Evolutionary conservation across 2,329 filamentous ascomycete genomes (phyloP).

Genomic region (Neonectria neomacrospora): DNA sequence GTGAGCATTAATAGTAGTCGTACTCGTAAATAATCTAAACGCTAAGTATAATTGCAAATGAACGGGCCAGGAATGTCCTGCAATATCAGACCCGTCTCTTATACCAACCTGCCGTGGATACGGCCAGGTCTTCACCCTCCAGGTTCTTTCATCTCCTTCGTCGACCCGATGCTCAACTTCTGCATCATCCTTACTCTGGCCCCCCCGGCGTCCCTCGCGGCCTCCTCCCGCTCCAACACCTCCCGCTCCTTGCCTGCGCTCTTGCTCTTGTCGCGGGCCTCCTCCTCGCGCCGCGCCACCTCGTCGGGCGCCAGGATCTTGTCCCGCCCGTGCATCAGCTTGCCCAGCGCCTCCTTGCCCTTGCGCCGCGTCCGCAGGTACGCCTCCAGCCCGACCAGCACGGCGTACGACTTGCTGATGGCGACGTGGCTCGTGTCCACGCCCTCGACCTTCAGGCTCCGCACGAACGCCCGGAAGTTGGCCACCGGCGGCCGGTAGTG

Average conservation of each 20-base stretch:
- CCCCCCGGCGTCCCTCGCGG: slow-evolving; percentile 53
- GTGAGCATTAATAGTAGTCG: neutral
- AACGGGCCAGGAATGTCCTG: neutral
- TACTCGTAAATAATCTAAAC: neutral
- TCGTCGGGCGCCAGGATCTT: slow-evolving; percentile 72
- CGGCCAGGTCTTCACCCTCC: neutral
- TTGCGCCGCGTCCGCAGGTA: slow-evolving; percentile 77
- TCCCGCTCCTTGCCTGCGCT: slow-evolving; percentile 65
- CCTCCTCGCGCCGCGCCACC: slow-evolving; percentile 66
- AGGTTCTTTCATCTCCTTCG: slow-evolving; percentile 35
- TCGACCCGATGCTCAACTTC: slow-evolving; percentile 51
- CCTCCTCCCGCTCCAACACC: slow-evolving; percentile 53
- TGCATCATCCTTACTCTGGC: slow-evolving; percentile 50
- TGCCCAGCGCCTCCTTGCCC: slow-evolving; percentile 66
- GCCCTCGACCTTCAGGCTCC: slow-evolving; percentile 75
- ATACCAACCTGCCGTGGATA: neutral
- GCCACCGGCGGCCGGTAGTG: slow-evolving; percentile 87
- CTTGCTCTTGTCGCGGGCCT: slow-evolving; percentile 69
- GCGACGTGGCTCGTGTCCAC: slow-evolving; percentile 84
- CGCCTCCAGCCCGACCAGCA: slow-evolving; percentile 83
- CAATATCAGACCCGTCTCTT: neutral
- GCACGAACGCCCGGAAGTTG: slow-evolving; percentile 86
- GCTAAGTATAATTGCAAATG: neutral
- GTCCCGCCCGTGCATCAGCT: slow-evolving; percentile 64
- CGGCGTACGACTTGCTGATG: slow-evolving; percentile 83